Percentiles rank a stretch among this genome's conserved stretches.
Conservation (phyloP, 306 rosid genomes). For the Sicyos baderoa region DNA sequence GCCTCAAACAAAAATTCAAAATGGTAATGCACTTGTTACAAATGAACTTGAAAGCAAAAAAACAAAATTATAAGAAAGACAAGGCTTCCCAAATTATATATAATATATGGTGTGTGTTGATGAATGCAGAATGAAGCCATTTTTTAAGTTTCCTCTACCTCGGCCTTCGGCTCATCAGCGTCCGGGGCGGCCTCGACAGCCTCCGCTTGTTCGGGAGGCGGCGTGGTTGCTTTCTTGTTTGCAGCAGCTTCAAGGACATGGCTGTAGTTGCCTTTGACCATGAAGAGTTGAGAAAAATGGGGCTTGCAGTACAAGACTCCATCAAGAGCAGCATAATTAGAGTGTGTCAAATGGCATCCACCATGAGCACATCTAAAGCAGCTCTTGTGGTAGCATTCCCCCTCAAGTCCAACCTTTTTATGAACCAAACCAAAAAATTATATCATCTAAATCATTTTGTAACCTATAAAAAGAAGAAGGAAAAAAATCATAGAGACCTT, state of each 20-base stretch:
- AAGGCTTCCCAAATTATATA: no score
- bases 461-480: no score
- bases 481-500: conserved; percentile 49
- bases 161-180: background rate
- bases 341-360: conserved; percentile 81
- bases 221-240: conserved; percentile 40
- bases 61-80: background rate
- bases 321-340: conserved; percentile 86
- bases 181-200: background rate
- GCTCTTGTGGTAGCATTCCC: conserved; percentile 72
- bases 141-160: conserved; percentile 15
- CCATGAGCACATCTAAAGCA: conserved; percentile 99
- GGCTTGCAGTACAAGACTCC: conserved; percentile 88
- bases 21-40: no score
- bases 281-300: conserved; percentile 88
- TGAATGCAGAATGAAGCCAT: no score
- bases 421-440: background rate
- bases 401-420: conserved; percentile 65
- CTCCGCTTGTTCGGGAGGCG: conserved; percentile 31
- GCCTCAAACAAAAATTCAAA: no score
- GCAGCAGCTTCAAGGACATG: conserved; percentile 81
- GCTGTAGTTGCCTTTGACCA: conserved; percentile 84
- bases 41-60: background rate
- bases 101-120: no score
- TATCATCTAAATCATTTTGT: no score